Evolutionary conservation across 2,329 filamentous ascomycete genomes (phyloP).

Genomic region (Talaromyces sp.): DNA sequence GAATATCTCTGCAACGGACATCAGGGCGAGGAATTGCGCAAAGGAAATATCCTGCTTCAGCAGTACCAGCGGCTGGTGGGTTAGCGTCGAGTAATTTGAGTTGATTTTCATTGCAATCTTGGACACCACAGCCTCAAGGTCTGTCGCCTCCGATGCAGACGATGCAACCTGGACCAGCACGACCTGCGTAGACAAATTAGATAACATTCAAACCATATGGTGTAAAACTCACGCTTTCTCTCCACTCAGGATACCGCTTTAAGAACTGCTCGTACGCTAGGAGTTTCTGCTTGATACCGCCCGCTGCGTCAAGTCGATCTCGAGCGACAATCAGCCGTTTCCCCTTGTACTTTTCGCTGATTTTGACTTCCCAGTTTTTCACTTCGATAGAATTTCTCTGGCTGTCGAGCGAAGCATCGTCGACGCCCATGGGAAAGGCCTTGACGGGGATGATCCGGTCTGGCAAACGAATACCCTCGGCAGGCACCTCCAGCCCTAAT

Average conservation of each 20-base stretch:
- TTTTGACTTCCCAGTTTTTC: constrained; percentile 67
- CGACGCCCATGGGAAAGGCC: constrained; percentile 78
- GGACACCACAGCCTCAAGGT: constrained; percentile 78
- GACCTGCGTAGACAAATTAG: constrained; percentile 43
- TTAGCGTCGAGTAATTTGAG: constrained; percentile 78
- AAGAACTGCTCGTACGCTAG: constrained; percentile 86
- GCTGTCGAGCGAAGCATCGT: constrained; percentile 64
- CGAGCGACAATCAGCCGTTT: constrained; percentile 88
- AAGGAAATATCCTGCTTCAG: constrained; percentile 91
- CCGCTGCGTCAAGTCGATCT: constrained; percentile 87
- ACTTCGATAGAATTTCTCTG: constrained; percentile 69
- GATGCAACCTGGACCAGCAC: constrained; percentile 83
- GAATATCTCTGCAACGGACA: constrained; percentile 80
- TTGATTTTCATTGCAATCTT: constrained; percentile 94
- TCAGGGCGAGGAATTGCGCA: constrained; percentile 81
- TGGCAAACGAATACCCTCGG: constrained; percentile 78
- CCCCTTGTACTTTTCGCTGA: constrained; percentile 74
- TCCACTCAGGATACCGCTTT: constrained; percentile 84
- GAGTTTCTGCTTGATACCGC: constrained; percentile 88
- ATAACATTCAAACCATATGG: neutral
- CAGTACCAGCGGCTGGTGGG: constrained; percentile 86
- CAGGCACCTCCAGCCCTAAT: constrained; percentile 75
- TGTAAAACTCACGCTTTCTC: constrained; percentile 53
- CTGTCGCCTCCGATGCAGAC: constrained; percentile 76
- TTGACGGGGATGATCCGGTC: constrained; percentile 84